Conservation (phyloP, 1,284 basidiomycete genomes). For the Puccinia horiana region DNA sequence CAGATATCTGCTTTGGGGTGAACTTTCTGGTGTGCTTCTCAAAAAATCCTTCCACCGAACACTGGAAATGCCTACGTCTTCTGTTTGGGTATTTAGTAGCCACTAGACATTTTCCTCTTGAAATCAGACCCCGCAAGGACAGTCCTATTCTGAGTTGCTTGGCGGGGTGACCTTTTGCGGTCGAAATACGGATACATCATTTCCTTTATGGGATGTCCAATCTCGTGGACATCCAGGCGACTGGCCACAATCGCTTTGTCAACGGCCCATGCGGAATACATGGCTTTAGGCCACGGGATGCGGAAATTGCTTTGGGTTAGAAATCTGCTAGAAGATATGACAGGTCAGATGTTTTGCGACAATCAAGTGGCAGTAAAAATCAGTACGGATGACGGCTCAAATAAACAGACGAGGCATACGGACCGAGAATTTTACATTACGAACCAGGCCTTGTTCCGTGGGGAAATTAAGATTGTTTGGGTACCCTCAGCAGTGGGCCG, state of each 20-base stretch:
- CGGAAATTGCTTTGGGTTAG: not conserved
- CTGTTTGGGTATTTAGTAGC: too few species aligned
- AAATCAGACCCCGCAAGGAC: not conserved
- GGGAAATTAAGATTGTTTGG: too few species aligned
- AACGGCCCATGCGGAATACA: slow-evolving; percentile 1
- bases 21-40: too few species aligned
- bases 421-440: not conserved
- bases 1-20: too few species aligned
- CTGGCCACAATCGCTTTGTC: not conserved
- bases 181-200: not conserved
- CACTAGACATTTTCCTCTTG: not conserved
- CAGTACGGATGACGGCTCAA: not conserved
- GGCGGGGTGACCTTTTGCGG: not conserved
- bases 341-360: not conserved
- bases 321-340: not conserved
- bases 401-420: not conserved
- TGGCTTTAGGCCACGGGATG: not conserved
- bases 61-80: too few species aligned
- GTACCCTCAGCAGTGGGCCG: too few species aligned
- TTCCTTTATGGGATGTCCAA: not conserved
- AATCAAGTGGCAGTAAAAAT: not conserved
- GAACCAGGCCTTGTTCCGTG: not conserved
- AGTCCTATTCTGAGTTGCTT: not conserved
- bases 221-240: not conserved
- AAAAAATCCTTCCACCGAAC: too few species aligned